Percentiles rank a stretch among this genome's conserved stretches.
These are phyloP conservation scores for Tetrahymena elliotti DNA, from an alignment of 73 alveolate genomes.

Conservation along the genomic window DNA sequence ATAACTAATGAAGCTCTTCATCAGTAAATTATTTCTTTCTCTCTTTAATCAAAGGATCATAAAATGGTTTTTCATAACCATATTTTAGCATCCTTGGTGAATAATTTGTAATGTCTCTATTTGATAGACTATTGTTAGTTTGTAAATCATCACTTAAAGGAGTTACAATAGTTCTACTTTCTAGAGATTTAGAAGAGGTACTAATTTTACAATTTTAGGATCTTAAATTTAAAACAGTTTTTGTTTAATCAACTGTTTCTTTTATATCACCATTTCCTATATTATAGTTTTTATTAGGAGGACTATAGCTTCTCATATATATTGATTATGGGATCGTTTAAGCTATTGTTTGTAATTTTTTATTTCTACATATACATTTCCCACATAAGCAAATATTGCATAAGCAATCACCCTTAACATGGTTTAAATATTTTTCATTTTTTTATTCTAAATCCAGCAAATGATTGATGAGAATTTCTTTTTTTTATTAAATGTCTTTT, in stretches of 20 bases:
- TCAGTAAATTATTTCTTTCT: background rate
- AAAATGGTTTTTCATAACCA: background rate
- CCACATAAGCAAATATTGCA: background rate
- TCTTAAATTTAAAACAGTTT: background rate
- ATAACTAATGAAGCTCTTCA: background rate
- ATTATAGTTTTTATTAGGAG: background rate
- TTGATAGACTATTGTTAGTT: background rate
- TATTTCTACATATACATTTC: background rate
- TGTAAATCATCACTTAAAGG: background rate
- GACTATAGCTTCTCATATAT: background rate
- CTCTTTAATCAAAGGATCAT: background rate
- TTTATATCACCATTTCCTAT: background rate
- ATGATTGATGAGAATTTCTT: background rate
- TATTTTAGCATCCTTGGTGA: background rate
- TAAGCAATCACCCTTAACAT: background rate
- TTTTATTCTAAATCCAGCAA: background rate
- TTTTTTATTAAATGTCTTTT: background rate
- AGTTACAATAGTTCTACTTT: background rate
- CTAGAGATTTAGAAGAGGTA: background rate
- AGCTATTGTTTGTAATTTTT: background rate
- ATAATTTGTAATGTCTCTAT: background rate
- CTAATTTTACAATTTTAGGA: background rate
- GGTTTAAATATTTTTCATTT: background rate
- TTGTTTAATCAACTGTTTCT: background rate
- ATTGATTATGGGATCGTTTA: background rate